Conservation (phyloP, 306 rosid species). For the Quercus robur region DNA sequence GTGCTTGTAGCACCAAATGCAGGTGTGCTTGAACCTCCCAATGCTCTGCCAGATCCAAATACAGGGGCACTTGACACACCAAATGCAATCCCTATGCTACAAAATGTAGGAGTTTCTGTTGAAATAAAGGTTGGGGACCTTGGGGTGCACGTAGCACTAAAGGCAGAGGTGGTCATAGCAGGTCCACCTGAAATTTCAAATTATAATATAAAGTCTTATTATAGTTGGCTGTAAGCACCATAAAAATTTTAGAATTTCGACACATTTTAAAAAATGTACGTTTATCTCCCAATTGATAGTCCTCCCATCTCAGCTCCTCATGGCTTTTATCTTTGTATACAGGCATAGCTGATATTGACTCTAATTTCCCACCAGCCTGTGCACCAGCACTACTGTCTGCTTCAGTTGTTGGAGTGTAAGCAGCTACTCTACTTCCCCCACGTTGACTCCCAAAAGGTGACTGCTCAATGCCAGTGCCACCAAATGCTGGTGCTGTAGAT, state of each 20-base stretch:
- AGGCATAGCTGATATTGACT: conserved; percentile 95
- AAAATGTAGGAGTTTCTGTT: conserved; percentile 52
- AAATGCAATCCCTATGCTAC: conserved; percentile 63
- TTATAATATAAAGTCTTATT: conserved; percentile 5
- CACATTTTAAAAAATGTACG: conserved; percentile 28
- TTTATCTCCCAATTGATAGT: conserved; percentile 92
- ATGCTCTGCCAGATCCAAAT: conserved; percentile 75
- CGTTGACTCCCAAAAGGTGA: conserved; percentile 69
- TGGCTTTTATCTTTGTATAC: conserved; percentile 86
- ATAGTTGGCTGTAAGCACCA: background rate
- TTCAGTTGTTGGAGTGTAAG: conserved; percentile 72
- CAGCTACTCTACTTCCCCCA: conserved; percentile 79
- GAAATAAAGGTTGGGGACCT: conserved; percentile 56
- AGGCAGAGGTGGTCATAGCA: no score
- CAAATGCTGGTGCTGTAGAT: conserved; percentile 55
- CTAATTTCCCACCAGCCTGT: conserved; percentile 56
- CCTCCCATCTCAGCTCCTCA: conserved; percentile 98
- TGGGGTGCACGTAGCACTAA: conserved; percentile 34
- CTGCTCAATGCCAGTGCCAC: conserved; percentile 58
- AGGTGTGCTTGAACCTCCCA: conserved; percentile 65
- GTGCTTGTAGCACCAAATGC: conserved; percentile 55
- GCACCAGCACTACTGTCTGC: conserved; percentile 30
- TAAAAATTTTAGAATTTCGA: background rate
- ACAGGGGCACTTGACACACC: conserved; percentile 54
- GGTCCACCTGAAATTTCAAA: conserved; percentile 72